Percentiles rank a stretch among this genome's conserved stretches.
Evolutionary conservation across 306 rosid species (phyloP).

Genomic region (Comarum palustre): DNA sequence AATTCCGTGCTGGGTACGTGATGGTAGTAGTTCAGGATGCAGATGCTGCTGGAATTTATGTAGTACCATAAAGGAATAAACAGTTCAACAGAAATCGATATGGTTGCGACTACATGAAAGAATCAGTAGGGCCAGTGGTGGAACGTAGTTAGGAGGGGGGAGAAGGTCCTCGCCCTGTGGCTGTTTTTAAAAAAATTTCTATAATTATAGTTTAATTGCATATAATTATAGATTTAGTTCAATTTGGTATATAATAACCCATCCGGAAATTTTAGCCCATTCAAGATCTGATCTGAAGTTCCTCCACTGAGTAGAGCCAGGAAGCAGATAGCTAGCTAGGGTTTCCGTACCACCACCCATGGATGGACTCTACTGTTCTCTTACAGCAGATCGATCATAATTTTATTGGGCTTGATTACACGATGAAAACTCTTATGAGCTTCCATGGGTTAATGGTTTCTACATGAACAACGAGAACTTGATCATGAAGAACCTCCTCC

Average conservation of each 20-base stretch:
- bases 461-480: not conserved
- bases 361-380: not conserved
- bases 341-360: not conserved
- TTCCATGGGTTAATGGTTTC: not conserved
- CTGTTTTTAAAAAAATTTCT: too few species aligned
- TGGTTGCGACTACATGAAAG: not conserved
- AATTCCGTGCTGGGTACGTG: not conserved
- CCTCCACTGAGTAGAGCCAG: too few species aligned
- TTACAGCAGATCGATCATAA: not conserved
- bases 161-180: too few species aligned
- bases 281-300: too few species aligned
- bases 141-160: too few species aligned
- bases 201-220: too few species aligned
- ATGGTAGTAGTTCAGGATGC: not conserved
- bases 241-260: too few species aligned
- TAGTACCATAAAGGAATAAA: not conserved
- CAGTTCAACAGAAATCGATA: not conserved
- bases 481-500: too few species aligned
- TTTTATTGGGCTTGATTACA: not conserved
- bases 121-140: not conserved
- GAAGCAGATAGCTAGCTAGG: not conserved
- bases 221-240: too few species aligned
- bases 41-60: not conserved
- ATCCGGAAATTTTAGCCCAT: too few species aligned
- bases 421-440: not conserved